Evolutionary conservation across 2,329 filamentous ascomycete genomes (phyloP).

Genomic region (Epichloe festucae): DNA sequence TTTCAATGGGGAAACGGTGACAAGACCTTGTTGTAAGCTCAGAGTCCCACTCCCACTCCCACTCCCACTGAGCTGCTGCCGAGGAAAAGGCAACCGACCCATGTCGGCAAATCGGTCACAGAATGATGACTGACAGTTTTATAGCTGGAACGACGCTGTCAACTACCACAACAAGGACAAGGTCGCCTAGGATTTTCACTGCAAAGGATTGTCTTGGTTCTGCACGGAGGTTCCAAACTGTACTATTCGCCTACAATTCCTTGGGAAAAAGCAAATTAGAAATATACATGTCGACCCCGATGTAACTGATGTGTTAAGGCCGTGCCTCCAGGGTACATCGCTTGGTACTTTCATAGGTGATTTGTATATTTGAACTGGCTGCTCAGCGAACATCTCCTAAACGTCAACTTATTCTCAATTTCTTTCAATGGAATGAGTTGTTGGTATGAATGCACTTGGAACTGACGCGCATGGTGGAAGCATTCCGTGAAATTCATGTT

Average conservation of each 20-base stretch:
- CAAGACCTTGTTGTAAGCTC: conserved; percentile 47
- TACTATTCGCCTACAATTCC: neutral
- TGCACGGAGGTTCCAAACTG: neutral
- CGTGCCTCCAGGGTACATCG: neutral
- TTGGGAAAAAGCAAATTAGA: neutral
- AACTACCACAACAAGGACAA: conserved; percentile 97
- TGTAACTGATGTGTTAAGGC: neutral
- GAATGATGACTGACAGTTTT: neutral
- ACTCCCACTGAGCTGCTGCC: neutral
- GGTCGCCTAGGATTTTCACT: conserved; percentile 22
- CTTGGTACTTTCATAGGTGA: neutral
- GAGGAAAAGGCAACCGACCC: neutral
- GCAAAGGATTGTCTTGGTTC: neutral
- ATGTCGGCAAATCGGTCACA: neutral
- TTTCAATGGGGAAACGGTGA: conserved; percentile 91
- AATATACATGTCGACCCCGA: neutral
- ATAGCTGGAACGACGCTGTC: conserved; percentile 83
- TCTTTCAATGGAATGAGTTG: too few relatives aligned
- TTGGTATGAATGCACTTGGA: too few relatives aligned
- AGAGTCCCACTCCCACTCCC: too few relatives aligned
- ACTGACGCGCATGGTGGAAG: too few relatives aligned
- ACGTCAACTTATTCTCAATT: neutral
- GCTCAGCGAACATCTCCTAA: neutral
- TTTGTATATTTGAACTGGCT: neutral
- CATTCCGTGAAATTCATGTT: too few relatives aligned